Conservation (phyloP, 2,329 filamentous ascomycete species). For the Lasiodiplodia theobromae region DNA sequence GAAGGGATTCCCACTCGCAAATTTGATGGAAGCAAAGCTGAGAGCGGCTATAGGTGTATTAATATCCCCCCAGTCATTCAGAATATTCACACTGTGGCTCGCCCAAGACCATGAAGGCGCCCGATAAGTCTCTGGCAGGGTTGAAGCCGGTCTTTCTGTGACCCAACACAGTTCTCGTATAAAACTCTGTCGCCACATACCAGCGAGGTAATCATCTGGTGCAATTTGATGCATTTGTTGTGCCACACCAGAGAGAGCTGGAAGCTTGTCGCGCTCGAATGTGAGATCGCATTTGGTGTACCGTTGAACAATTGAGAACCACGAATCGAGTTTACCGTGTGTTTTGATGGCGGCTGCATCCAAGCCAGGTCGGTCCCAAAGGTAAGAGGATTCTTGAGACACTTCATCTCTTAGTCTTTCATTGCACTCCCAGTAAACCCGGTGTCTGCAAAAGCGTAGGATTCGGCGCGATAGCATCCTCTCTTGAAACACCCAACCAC, state of each 20-base stretch:
- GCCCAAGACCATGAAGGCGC: not conserved
- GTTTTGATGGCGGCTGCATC: not conserved
- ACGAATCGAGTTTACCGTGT: rapidly evolving
- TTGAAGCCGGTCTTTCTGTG: not conserved
- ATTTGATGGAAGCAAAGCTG: no score
- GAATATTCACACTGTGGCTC: not conserved
- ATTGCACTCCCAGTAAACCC: slow-evolving; percentile 16
- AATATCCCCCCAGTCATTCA: not conserved
- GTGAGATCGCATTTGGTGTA: not conserved
- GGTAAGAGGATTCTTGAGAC: not conserved
- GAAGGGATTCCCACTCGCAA: not conserved
- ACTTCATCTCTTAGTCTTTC: not conserved
- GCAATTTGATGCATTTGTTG: not conserved
- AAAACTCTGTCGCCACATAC: not conserved
- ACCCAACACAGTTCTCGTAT: not conserved
- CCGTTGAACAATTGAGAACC: not conserved
- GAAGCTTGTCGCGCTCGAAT: not conserved
- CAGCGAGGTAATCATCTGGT: not conserved
- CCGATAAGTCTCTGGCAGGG: not conserved
- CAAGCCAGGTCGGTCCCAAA: rapidly evolving
- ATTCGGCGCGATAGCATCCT: not conserved
- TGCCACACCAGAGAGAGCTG: not conserved
- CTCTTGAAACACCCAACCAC: slow-evolving; percentile 27
- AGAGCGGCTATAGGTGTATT: not conserved
- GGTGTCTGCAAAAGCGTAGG: not conserved